A percentile compares a stretch with the other conserved stretches of the same genome.
These are phyloP conservation scores for Suhomyces bolitotheri DNA, from an alignment of 1,139 yeast species.

Conservation along the genomic window DNA sequence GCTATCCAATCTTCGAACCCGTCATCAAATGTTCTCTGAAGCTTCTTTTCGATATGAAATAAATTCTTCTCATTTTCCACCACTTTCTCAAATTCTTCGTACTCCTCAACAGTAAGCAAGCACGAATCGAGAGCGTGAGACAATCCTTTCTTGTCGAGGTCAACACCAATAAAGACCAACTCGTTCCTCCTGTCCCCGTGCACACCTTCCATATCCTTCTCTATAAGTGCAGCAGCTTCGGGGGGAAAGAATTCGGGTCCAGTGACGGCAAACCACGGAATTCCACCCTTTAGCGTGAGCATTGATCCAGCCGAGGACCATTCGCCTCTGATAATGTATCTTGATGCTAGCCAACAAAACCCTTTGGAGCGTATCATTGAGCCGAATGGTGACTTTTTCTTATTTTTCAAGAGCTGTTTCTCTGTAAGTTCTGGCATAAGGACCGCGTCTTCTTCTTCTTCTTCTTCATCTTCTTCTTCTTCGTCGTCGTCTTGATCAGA, in stretches of 20 bases:
- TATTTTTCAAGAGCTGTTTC: constrained; percentile 29
- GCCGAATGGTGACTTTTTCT: constrained; percentile 36
- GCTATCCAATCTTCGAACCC: constrained; percentile 33
- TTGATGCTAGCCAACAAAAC: constrained; percentile 48
- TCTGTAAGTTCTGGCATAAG: constrained; percentile 23
- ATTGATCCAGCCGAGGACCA: constrained; percentile 50
- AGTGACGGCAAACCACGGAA: constrained; percentile 47
- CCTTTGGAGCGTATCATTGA: constrained; percentile 45
- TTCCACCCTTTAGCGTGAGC: constrained; percentile 44
- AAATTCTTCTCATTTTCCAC: constrained; percentile 27
- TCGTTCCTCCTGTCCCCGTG: constrained; percentile 48
- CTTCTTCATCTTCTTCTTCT: constrained; percentile 15
- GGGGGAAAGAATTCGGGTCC: constrained; percentile 36
- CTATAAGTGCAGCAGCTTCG: constrained; percentile 30
- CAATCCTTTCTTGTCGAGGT: constrained; percentile 27
- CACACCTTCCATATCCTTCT: constrained; percentile 37
- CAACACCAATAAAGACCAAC: constrained; percentile 45
- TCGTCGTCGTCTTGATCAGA: constrained; percentile 12
- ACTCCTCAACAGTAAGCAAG: constrained; percentile 39
- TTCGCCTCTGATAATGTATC: constrained; percentile 43
- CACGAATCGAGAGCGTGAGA: constrained; percentile 33
- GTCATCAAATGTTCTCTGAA: constrained; percentile 34
- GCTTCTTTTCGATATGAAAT: constrained; percentile 29
- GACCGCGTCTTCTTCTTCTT: constrained; percentile 21
- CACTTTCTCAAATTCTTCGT: constrained; percentile 24